Percentiles rank a stretch among this genome's conserved stretches.
Evolutionary conservation across 495 filamentous ascomycete genomes (phyloP).

Genomic region (Thermothielavioides terrestris): DNA sequence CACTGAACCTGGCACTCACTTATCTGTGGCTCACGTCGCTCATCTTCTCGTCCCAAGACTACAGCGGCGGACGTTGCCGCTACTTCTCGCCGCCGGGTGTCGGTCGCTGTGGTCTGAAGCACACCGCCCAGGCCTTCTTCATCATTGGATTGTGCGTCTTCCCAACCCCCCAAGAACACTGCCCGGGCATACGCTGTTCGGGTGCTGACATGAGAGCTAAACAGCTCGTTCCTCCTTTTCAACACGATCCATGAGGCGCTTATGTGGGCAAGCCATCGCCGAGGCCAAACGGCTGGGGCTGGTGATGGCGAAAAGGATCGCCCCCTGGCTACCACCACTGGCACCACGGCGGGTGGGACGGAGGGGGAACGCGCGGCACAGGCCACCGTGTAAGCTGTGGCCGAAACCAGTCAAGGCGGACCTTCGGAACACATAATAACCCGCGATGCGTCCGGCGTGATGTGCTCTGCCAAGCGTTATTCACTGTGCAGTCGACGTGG

Average conservation of each 20-base stretch:
- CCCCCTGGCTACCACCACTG: slow-evolving; percentile 10
- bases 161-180: too few relatives aligned
- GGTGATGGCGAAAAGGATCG: slow-evolving; percentile 32
- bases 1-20: slow-evolving; percentile 24
- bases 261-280: slow-evolving; percentile 31
- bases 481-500: too few relatives aligned
- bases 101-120: slow-evolving; percentile 19
- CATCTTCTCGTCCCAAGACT: slow-evolving; percentile 24
- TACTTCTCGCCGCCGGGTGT: slow-evolving; percentile 2
- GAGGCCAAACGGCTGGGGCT: slow-evolving; percentile 40
- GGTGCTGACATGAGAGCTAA: not conserved
- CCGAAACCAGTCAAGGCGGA: not conserved
- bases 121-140: slow-evolving; percentile 18
- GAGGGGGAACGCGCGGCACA: slow-evolving; percentile 8
- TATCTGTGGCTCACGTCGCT: slow-evolving; percentile 26
- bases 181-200: not conserved
- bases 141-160: slow-evolving; percentile 24
- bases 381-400: not conserved
- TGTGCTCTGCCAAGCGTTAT: too few relatives aligned
- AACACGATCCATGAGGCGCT: slow-evolving; percentile 19
- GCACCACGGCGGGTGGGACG: not conserved
- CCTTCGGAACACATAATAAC: too few relatives aligned
- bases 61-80: slow-evolving; percentile 14
- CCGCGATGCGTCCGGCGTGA: too few relatives aligned
- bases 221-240: slow-evolving; percentile 15